Conservation (phyloP, 78 protist species). For the Dictyostelium firmibasis region DNA sequence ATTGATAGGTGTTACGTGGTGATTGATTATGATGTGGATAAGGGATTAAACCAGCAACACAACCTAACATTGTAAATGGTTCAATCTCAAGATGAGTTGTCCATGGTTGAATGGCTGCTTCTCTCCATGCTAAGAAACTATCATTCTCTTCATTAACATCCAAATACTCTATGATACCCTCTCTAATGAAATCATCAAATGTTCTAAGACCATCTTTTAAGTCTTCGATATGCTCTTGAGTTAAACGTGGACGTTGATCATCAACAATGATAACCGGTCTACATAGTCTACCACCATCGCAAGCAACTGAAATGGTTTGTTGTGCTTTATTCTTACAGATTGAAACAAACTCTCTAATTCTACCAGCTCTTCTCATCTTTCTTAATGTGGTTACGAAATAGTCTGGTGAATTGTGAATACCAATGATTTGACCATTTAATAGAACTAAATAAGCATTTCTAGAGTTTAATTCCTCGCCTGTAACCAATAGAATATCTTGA, state of each 20-base stretch:
- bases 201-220: neutral
- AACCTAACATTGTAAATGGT: conserved; percentile 99
- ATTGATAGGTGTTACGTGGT: conserved; percentile 99
- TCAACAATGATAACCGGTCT: conserved; percentile 98
- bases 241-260: conserved; percentile 42
- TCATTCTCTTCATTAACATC: conserved; percentile 98
- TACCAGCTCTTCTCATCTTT: conserved; percentile 85
- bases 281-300: conserved; percentile 97
- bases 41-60: conserved; percentile 99
- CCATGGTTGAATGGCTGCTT: conserved; percentile 83
- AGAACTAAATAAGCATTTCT: conserved; percentile 93
- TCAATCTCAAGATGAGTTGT: conserved; percentile 99
- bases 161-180: conserved; percentile 96
- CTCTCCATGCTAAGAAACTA: conserved; percentile 72
- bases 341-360: conserved; percentile 79
- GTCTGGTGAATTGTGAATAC: conserved; percentile 94
- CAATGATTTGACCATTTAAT: conserved; percentile 99
- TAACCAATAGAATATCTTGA: conserved; percentile 34
- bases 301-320: conserved; percentile 91
- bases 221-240: conserved; percentile 72
- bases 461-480: conserved; percentile 71
- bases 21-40: conserved; percentile 99
- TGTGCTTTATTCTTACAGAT: conserved; percentile 93
- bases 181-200: conserved; percentile 84
- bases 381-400: conserved; percentile 87